These are phyloP conservation scores for Debaryomycetaceae sp. DNA, from an alignment of 1,139 yeast genomes.

Conservation along the genomic window DNA sequence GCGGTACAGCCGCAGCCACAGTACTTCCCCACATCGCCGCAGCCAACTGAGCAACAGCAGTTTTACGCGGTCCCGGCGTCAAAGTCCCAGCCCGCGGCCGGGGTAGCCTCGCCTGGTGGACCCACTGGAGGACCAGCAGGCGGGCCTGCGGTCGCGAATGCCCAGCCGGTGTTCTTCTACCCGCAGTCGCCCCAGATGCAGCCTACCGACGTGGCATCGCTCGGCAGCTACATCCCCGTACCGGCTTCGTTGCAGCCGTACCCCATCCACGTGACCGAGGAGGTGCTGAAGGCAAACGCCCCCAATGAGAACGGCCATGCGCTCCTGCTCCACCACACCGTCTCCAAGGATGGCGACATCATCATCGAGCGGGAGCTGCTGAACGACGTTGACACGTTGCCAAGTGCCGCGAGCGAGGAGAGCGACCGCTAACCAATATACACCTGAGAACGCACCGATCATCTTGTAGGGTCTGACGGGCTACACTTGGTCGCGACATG, in stretches of 20 bases:
- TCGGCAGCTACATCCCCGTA: constrained; percentile 10
- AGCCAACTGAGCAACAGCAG: constrained; percentile 24
- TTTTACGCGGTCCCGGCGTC: constrained; percentile 3
- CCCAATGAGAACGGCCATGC: background rate
- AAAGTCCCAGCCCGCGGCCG: constrained; percentile 9
- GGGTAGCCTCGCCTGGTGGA: constrained; percentile 6
- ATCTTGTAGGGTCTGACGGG: background rate
- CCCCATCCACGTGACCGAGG: constrained; percentile 1
- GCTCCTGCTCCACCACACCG: background rate
- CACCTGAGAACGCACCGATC: background rate
- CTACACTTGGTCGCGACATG: too few relatives aligned
- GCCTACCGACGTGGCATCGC: constrained; percentile 6
- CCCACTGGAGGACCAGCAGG: constrained; percentile 2
- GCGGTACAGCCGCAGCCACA: constrained; percentile 14
- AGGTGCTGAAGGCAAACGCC: background rate
- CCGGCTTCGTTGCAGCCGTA: background rate
- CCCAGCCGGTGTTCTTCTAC: constrained; percentile 17
- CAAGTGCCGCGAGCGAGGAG: constrained; percentile 5
- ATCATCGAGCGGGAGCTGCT: constrained; percentile 4
- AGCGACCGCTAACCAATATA: constrained; percentile 1
- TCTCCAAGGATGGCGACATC: constrained; percentile 7
- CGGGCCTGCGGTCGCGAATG: constrained; percentile 4
- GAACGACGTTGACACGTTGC: constrained; percentile 8
- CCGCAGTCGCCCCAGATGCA: constrained; percentile 12
- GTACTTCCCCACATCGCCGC: constrained; percentile 39